Percentiles rank a stretch among this genome's conserved stretches.
Evolutionary conservation across 1,284 basidiomycete species (phyloP).

Genomic region (Phylloporus gajari): DNA sequence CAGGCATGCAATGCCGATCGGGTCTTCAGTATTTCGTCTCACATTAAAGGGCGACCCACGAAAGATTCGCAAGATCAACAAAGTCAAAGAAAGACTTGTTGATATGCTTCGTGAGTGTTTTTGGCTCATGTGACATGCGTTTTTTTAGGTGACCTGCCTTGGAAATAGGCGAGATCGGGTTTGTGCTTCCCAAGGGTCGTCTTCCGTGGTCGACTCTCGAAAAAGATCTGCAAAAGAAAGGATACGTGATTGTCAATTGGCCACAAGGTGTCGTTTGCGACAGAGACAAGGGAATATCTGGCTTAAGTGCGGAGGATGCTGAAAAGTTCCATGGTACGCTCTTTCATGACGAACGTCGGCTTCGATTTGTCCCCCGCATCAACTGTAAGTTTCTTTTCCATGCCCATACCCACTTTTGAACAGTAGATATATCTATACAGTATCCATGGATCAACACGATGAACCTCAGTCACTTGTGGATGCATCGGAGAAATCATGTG

Average conservation of each 20-base stretch:
- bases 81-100: slow-evolving; percentile 20
- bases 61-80: slow-evolving; percentile 7
- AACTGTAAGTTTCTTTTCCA: slow-evolving; percentile 8
- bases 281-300: slow-evolving; percentile 18
- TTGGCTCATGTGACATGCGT: too few relatives aligned
- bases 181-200: slow-evolving; percentile 9
- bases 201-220: slow-evolving; percentile 28
- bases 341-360: slow-evolving; percentile 5
- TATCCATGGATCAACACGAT: too few relatives aligned
- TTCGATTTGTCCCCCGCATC: slow-evolving; percentile 13
- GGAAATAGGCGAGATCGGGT: slow-evolving; percentile 12
- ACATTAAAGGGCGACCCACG: not conserved
- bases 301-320: slow-evolving; percentile 15
- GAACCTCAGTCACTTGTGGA: too few relatives aligned
- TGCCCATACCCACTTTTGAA: too few relatives aligned
- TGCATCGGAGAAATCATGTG: too few relatives aligned
- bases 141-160: rapidly evolving
- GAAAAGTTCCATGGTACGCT: slow-evolving; percentile 15
- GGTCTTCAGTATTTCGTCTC: slow-evolving; percentile 2
- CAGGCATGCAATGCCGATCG: not conserved
- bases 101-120: slow-evolving; percentile 26
- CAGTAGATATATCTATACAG: too few relatives aligned
- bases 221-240: not conserved
- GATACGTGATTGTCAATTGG: slow-evolving; percentile 26
- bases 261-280: slow-evolving; percentile 14